phyloP scores from a whole-genome alignment of 2,329 filamentous ascomycete species.

The Pestalotiopsis sp. region DNA sequence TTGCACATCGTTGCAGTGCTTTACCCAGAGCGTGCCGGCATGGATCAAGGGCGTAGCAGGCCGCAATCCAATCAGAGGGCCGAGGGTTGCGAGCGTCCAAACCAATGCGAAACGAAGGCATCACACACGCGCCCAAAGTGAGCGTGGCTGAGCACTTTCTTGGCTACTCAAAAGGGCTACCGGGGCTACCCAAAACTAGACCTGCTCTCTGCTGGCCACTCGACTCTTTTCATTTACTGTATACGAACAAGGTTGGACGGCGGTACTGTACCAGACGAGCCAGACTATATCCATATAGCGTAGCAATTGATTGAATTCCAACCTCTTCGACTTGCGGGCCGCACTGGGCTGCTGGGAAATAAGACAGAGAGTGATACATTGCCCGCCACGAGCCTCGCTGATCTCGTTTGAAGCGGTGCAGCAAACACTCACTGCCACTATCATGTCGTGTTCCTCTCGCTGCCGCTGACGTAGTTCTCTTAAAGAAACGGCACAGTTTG shows the following conservation, averaged over 20 bases:
- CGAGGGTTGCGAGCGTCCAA: background rate
- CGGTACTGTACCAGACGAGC: background rate
- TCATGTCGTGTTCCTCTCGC: background rate
- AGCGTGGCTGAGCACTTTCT: conserved; percentile 10
- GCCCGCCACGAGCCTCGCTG: background rate
- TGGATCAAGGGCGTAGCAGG: background rate
- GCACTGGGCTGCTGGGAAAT: background rate
- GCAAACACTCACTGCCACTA: background rate
- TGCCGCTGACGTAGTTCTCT: too few species aligned
- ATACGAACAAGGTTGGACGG: background rate
- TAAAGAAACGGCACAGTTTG: background rate
- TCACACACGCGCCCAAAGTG: background rate
- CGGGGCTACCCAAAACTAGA: background rate
- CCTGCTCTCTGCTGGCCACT: background rate
- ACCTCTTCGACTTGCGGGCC: too few species aligned
- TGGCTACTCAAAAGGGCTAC: background rate
- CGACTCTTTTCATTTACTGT: background rate
- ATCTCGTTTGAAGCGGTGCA: background rate
- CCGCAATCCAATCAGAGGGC: conserved; percentile 2
- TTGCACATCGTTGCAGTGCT: background rate
- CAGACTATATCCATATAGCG: too few species aligned
- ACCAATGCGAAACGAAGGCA: conserved; percentile 7
- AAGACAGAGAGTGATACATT: background rate
- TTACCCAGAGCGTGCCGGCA: background rate
- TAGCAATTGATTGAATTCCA: too few species aligned